These are phyloP conservation scores for Fallopia convolvulus DNA, from an alignment of 148 eudicot genomes.

Conservation along the genomic window DNA sequence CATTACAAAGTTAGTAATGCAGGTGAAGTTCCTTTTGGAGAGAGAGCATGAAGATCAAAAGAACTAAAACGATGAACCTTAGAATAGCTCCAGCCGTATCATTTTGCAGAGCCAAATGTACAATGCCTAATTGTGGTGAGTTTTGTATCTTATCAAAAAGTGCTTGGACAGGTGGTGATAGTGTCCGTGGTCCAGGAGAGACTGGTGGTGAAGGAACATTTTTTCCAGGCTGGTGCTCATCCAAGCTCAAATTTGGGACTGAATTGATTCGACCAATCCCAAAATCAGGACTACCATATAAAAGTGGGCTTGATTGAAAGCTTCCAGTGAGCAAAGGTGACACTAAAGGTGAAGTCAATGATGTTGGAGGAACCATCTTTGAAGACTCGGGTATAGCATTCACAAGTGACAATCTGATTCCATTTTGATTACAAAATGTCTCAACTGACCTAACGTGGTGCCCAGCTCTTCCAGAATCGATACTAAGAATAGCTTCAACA, in stretches of 20 bases:
- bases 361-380: constrained; percentile 38
- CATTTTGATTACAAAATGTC: constrained; percentile 61
- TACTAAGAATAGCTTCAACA: constrained; percentile 81
- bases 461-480: constrained; percentile 84
- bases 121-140: constrained; percentile 78
- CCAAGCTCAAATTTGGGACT: constrained; percentile 89
- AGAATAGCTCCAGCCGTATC: constrained; percentile 83
- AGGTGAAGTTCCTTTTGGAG: background rate
- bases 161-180: constrained; percentile 54
- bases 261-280: constrained; percentile 59
- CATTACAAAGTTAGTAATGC: background rate
- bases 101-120: constrained; percentile 88
- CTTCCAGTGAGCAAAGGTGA: constrained; percentile 97
- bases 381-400: constrained; percentile 36
- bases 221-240: constrained; percentile 64
- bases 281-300: constrained; percentile 67
- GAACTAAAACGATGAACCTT: constrained; percentile 32
- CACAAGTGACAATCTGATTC: constrained; percentile 53
- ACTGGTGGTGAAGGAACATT: constrained; percentile 51
- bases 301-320: constrained; percentile 81
- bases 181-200: constrained; percentile 72
- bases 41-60: constrained; percentile 4
- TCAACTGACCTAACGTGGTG: constrained; percentile 92
- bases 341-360: constrained; percentile 56
- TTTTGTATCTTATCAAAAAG: constrained; percentile 66